Base-by-base conservation (phyloP, 352 stramenopile genomes). In the Phytopythium boreale region DNA sequence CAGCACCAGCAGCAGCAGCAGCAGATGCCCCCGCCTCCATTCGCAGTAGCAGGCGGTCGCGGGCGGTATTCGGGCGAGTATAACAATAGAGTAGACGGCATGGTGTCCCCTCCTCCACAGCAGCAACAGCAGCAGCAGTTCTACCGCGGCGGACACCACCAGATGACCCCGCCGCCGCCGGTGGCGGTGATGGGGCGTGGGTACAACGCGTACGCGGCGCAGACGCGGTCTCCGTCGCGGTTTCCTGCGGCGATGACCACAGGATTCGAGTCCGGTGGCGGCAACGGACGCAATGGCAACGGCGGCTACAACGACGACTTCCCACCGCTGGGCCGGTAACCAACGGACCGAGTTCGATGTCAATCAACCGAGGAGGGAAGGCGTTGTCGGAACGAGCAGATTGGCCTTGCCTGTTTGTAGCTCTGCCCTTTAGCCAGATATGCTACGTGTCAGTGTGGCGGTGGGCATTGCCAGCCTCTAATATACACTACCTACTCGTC, bases 291-390 rank as follows among this genome's bases (percentile, higher is more conserved):
- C 36, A 49, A 34, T 10, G 34, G 59, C 41, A 73, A 46, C 37
- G 59, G 72, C 17, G 75, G 66, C 29, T 91, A 91, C 62, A 76
- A 91, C 24, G 80, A 90, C 31, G 82, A 90, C 41, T 93, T 93
- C 57, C 82, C 84, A 29, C 84, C 84, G 20, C 71, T 93, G 9
- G 77, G 82, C 44, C 82, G 88, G 62, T 89, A 79, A 72, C 46
- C 11, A 34, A n/a, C 36, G 17, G 10, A 3, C 26, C 37, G 65
- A 49, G 2, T 39, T 27, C 47, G 61, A 47, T n/a, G 59, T 39
- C 19, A 61, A 57, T 63, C 47, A 70, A 70, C 59, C 20, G 34
- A 58, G 59, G 39, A 68, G 44, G 24, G 43, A 69, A 63, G 26
- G 56, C 52, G 12, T 17, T 31, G 47, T 53, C 22, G 41, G 19